phyloP scores from a whole-genome alignment of 164 flowering plant species.

The Dillenia turbinata region DNA sequence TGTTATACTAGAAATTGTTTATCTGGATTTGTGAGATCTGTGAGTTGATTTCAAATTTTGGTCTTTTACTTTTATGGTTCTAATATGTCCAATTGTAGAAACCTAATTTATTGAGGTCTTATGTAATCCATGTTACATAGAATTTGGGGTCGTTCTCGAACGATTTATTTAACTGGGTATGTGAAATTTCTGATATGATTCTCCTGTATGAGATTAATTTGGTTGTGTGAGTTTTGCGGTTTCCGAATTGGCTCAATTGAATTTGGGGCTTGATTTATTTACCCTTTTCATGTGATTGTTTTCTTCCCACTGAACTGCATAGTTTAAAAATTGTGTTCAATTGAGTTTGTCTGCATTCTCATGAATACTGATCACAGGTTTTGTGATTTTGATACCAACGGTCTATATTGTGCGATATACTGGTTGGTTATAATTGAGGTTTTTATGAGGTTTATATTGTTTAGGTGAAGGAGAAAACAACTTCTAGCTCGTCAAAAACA shows the following conservation, averaged over 20 bases:
- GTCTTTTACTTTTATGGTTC: no score
- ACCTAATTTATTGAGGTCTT: no score
- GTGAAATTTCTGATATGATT: neutral
- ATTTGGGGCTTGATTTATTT: no score
- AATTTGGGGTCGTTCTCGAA: neutral
- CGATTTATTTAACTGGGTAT: neutral
- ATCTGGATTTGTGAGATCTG: no score
- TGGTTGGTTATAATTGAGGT: constrained; percentile 3
- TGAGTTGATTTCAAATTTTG: no score
- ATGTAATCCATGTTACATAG: no score
- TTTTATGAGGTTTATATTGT: constrained; percentile 1
- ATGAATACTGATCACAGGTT: constrained; percentile 4
- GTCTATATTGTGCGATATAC: neutral
- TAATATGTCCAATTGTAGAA: no score
- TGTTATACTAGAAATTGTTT: no score
- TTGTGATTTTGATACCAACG: neutral
- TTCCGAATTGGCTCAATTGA: no score
- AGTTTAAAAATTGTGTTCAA: constrained; percentile 1
- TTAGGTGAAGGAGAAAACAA: constrained; percentile 52
- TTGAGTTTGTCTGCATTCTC: neutral
- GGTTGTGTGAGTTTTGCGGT: neutral
- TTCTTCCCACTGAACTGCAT: neutral
- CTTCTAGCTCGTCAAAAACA: constrained; percentile 51
- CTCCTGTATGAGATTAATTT: neutral
- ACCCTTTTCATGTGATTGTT: neutral